Base-by-base conservation (phyloP, 2,329 filamentous ascomycete species). In the Colletotrichum tropicale region DNA sequence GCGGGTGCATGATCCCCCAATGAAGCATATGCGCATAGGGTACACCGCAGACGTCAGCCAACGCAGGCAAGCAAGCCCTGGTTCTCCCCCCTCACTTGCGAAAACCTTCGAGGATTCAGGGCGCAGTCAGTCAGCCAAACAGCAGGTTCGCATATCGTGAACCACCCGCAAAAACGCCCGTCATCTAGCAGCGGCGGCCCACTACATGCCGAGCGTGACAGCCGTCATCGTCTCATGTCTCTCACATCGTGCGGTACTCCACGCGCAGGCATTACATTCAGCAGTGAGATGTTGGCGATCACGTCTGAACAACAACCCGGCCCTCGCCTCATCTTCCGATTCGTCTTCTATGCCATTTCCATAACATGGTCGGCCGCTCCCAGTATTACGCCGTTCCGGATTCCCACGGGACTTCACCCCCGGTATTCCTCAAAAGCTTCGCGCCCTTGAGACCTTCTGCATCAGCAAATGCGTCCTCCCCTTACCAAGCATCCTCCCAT, bases 221-320 rank as follows among this genome's bases (percentile, higher is more conserved):
- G 60, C n/a, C 34, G 60, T 74, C 67, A 52, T 18, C 15, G 71
- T 74, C 58, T 71, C 71, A 70, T 26, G 48, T 56, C 65, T 67
- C 15, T 43, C 36, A n/a, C 36, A 15, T 58, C 30, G 12, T 55
- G 6, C 32, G 26, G 28, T 8, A 26, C 8, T 8, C n/a, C 12
- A 8, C 21, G 32, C 26, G 21, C 15, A 64, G 13, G 62, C 16
- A 43, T 65, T 56, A 16, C n/a, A 16, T 12, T 24, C 24, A n/a
- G 10, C 3, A 24, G 15, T 21, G 32, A 24, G 62, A 56, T 13
- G 52, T 55, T 43, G n/a, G 18, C 30, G 60, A 62, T 62, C 32
- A 62, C 26, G 16, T 74, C 58, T 66, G 43, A 60, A 61, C n/a
- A 52, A 24, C 32, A 16, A 58, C 4, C 28, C 28, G 24, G 48